These are phyloP conservation scores for Aspergillus ostianus DNA, from an alignment of 495 filamentous ascomycete species.

Conservation along the genomic window DNA sequence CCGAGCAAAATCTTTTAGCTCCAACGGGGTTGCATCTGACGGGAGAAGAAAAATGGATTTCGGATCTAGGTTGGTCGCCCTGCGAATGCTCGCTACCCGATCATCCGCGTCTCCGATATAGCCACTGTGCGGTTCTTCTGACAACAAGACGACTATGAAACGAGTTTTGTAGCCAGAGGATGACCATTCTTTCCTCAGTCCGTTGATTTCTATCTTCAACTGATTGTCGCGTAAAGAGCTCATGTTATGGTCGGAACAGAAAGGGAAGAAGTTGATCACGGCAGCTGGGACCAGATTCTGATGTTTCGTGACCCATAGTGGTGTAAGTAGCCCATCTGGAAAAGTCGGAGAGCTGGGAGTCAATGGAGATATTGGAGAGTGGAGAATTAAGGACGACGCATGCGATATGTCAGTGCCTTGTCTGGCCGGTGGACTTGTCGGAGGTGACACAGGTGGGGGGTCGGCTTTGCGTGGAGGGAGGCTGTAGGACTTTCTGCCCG, in stretches of 20 bases:
- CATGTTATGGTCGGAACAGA: conserved; percentile 66
- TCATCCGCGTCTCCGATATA: conserved; percentile 67
- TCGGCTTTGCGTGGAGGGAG: conserved; percentile 63
- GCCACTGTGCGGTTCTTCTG: conserved; percentile 59
- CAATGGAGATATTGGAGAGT: conserved; percentile 86
- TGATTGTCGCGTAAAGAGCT: conserved; percentile 78
- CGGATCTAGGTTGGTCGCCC: conserved; percentile 73
- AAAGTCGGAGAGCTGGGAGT: conserved; percentile 76
- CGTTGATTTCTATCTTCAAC: conserved; percentile 83
- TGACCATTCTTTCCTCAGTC: conserved; percentile 60
- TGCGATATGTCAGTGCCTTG: conserved; percentile 45
- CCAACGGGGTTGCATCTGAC: conserved; percentile 57
- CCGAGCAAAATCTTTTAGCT: conserved; percentile 62
- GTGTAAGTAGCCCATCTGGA: conserved; percentile 81
- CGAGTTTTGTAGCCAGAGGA: conserved; percentile 70
- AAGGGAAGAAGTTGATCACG: conserved; percentile 71
- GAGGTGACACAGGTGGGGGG: conserved; percentile 49
- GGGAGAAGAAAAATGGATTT: conserved; percentile 79
- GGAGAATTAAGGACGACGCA: conserved; percentile 53
- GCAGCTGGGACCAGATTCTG: conserved; percentile 75
- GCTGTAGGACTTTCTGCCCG: conserved; percentile 48
- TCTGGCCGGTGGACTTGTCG: conserved; percentile 46
- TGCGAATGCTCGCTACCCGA: conserved; percentile 69
- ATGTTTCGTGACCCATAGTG: conserved; percentile 82
- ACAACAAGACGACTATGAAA: conserved; percentile 73